Conservation (phyloP, 345 rosid genomes). For the Eucalyptus curtisii region DNA sequence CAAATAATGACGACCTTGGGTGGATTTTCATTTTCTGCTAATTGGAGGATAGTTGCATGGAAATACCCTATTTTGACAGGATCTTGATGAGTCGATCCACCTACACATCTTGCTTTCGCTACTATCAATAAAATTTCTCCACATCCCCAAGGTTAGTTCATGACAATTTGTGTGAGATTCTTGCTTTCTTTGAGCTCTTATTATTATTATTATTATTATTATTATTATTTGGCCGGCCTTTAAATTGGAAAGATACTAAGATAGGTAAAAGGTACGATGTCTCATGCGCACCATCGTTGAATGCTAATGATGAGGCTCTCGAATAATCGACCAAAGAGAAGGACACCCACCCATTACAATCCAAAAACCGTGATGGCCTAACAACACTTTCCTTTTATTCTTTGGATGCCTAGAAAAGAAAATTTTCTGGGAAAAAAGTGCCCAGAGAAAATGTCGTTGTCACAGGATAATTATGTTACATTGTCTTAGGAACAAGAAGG, state of each 20-base stretch:
- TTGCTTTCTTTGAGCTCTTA: not conserved
- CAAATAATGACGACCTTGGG: not conserved
- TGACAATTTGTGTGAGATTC: not conserved
- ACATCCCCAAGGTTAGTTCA: not conserved
- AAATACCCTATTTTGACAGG: not conserved
- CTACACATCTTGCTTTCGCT: too few relatives aligned
- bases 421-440: not conserved
- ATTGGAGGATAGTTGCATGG: not conserved
- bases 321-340: not conserved
- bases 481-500: not conserved
- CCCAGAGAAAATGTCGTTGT: not conserved
- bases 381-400: not conserved
- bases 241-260: not conserved
- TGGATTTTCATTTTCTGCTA: not conserved
- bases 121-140: not conserved
- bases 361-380: not conserved
- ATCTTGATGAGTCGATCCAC: too few relatives aligned
- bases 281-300: not conserved
- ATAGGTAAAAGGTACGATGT: not conserved
- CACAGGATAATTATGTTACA: not conserved
- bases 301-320: not conserved
- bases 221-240: not conserved
- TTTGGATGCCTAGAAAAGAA: not conserved
- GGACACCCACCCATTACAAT: not conserved
- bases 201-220: too few relatives aligned